Conservation (phyloP, 352 stramenopile genomes). For the Peronosclerospora sorghi region DNA sequence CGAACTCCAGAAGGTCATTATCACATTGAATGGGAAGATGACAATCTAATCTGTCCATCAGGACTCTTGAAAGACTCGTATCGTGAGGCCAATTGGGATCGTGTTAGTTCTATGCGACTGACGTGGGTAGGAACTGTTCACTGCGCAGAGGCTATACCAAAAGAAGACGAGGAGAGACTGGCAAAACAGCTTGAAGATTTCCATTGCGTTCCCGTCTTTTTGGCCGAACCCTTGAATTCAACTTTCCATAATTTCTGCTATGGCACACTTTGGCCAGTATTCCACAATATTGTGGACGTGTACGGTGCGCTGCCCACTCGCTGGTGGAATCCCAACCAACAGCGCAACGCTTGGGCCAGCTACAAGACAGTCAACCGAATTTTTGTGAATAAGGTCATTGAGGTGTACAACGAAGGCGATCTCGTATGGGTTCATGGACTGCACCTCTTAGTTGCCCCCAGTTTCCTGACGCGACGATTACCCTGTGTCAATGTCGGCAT, state of each 20-base stretch:
- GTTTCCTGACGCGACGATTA: constrained; percentile 90
- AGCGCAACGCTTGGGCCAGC: constrained; percentile 85
- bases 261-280: constrained; percentile 93
- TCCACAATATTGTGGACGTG: constrained; percentile 98
- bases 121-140: constrained; percentile 80
- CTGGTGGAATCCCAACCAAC: constrained; percentile 76
- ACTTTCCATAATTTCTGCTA: constrained; percentile 95
- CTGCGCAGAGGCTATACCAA: constrained; percentile 60
- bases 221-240: constrained; percentile 72
- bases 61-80: constrained; percentile 65
- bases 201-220: constrained; percentile 95
- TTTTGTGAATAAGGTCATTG: constrained; percentile 91
- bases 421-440: constrained; percentile 97
- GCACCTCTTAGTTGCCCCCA: constrained; percentile 96
- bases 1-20: constrained; percentile 55
- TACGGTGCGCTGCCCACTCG: constrained; percentile 80
- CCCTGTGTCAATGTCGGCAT: constrained; percentile 92
- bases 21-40: constrained; percentile 80
- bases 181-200: constrained; percentile 79
- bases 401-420: constrained; percentile 87
- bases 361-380: constrained; percentile 97
- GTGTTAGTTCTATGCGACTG: constrained; percentile 67
- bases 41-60: constrained; percentile 80
- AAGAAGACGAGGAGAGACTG: constrained; percentile 74
- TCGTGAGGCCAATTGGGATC: constrained; percentile 48